Evolutionary conservation across 805 yeast genomes (phyloP).

Genomic region (Blastobotrys robertii): DNA sequence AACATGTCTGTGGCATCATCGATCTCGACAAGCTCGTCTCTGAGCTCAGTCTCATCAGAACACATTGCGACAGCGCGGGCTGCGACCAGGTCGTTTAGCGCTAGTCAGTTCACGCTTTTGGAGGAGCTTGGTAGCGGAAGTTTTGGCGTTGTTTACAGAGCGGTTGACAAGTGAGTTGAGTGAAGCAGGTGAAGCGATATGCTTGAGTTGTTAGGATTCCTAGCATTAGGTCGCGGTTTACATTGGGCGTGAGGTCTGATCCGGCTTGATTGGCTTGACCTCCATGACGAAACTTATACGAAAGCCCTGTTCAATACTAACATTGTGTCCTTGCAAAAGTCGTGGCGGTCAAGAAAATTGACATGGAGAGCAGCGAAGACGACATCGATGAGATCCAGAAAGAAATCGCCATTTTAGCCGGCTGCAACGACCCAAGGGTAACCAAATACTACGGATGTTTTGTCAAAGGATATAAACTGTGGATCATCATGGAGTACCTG

Average conservation of each 20-base stretch:
- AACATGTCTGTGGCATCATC: slow-evolving; percentile 8
- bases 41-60: slow-evolving; percentile 3
- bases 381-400: slow-evolving; percentile 64
- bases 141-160: slow-evolving; percentile 67
- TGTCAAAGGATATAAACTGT: slow-evolving; percentile 55
- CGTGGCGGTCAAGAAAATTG: slow-evolving; percentile 59
- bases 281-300: too few species aligned
- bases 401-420: slow-evolving; percentile 60
- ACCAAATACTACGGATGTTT: slow-evolving; percentile 66
- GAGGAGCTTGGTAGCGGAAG: slow-evolving; percentile 68
- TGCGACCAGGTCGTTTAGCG: slow-evolving; percentile 14
- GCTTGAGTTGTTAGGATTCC: too few species aligned
- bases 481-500: slow-evolving; percentile 74
- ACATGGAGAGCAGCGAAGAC: slow-evolving; percentile 54
- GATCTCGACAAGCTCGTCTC: slow-evolving; percentile 8
- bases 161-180: slow-evolving; percentile 32
- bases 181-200: slow-evolving; percentile 10
- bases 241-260: too few species aligned
- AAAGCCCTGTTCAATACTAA: too few species aligned
- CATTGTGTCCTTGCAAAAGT: slow-evolving; percentile 20
- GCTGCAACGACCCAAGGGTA: slow-evolving; percentile 52
- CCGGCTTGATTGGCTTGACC: too few species aligned
- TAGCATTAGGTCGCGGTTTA: too few species aligned
- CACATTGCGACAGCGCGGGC: neutral
- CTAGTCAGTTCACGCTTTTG: slow-evolving; percentile 38